These are phyloP conservation scores for Aquilaria yunnanensis DNA, from an alignment of 345 rosid species.

Conservation along the genomic window DNA sequence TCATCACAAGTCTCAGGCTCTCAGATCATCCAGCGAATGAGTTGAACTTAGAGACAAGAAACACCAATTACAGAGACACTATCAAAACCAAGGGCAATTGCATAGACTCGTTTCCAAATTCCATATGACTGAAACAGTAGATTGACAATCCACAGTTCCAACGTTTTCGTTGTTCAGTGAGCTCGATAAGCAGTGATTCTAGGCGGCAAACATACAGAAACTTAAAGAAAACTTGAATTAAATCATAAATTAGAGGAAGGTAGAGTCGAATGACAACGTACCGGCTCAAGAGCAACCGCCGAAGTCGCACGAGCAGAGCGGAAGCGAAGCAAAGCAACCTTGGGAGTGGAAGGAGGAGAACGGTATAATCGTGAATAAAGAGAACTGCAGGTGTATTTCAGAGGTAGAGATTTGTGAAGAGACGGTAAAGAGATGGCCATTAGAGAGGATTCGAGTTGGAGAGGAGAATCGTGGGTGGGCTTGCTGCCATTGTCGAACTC, in stretches of 20 bases:
- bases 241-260: background rate
- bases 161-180: too few relatives aligned
- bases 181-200: background rate
- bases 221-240: background rate
- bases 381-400: slow-evolving; percentile 28
- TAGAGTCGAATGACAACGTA: background rate
- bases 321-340: slow-evolving; percentile 27
- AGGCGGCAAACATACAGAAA: too few relatives aligned
- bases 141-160: too few relatives aligned
- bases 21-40: too few relatives aligned
- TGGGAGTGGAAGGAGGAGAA: slow-evolving; percentile 23
- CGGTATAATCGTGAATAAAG: slow-evolving; percentile 7
- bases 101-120: too few relatives aligned
- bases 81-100: too few relatives aligned
- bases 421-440: slow-evolving; percentile 43
- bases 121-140: too few relatives aligned
- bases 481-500: too few relatives aligned
- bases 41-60: too few relatives aligned
- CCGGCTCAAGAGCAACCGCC: slow-evolving; percentile 41
- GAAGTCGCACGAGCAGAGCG: slow-evolving; percentile 29
- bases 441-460: background rate
- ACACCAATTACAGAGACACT: too few relatives aligned
- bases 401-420: slow-evolving; percentile 21
- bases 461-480: too few relatives aligned
- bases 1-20: too few relatives aligned